Percentiles rank a stretch among this genome's conserved stretches.
These are phyloP conservation scores for Suillus clintonianus DNA, from an alignment of 768 basidiomycete genomes.

Conservation along the genomic window DNA sequence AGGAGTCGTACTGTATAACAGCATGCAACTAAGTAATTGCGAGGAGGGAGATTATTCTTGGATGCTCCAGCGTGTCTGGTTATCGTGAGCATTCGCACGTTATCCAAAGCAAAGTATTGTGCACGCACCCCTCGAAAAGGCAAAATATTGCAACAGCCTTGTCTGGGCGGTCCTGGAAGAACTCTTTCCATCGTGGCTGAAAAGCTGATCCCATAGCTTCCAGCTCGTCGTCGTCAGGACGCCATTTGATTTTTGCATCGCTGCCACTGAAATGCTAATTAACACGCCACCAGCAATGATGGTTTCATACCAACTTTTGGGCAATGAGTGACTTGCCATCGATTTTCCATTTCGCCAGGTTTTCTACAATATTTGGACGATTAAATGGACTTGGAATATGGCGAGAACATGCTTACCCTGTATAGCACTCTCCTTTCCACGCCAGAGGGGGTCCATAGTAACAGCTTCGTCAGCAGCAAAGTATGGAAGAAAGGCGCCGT, in stretches of 20 bases:
- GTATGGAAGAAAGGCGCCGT: slow-evolving; percentile 30
- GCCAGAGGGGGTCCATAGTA: slow-evolving; percentile 50
- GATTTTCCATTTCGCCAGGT: slow-evolving; percentile 30
- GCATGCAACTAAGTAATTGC: slow-evolving; percentile 16
- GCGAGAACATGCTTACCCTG: slow-evolving; percentile 36
- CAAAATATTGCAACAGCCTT: slow-evolving; percentile 16
- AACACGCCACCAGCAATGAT: neutral
- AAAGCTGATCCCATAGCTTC: slow-evolving; percentile 21
- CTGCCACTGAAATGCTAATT: slow-evolving; percentile 7
- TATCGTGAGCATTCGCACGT: neutral
- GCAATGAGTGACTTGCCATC: slow-evolving; percentile 48
- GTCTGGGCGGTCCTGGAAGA: slow-evolving; percentile 18
- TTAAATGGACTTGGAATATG: neutral
- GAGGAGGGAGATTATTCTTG: neutral
- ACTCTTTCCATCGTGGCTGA: slow-evolving; percentile 18
- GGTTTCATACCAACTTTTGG: slow-evolving; percentile 44
- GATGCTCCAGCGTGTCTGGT: neutral
- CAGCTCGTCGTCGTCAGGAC: slow-evolving; percentile 23
- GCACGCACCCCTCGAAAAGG: slow-evolving; percentile 1
- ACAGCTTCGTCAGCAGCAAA: slow-evolving; percentile 43
- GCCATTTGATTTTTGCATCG: slow-evolving; percentile 24
- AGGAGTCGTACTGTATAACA: slow-evolving; percentile 32
- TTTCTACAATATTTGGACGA: slow-evolving; percentile 1
- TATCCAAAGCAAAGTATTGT: neutral
- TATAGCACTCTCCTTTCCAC: slow-evolving; percentile 37